Evolutionary conservation across 306 rosid species (phyloP).

Genomic region (Quercus suber): DNA sequence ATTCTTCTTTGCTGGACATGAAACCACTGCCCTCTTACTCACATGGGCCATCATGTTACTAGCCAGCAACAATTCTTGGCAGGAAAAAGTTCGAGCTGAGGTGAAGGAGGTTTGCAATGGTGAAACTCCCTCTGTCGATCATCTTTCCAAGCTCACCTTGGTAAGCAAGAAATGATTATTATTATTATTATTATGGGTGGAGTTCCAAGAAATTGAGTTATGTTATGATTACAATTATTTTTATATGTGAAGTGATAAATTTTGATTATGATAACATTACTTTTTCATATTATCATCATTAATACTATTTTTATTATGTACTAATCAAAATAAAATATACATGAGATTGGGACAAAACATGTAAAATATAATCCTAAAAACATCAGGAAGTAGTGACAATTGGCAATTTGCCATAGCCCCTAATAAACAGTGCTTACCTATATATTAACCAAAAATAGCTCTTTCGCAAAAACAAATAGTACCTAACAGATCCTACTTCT

Average conservation of each 20-base stretch:
- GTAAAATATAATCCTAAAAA: no score
- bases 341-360: no score
- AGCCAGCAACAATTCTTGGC: slow-evolving; percentile 77
- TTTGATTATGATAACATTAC: no score
- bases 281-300: no score
- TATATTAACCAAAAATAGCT: no score
- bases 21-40: slow-evolving; percentile 85
- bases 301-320: no score
- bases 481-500: background rate
- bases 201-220: no score
- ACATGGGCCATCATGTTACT: slow-evolving; percentile 91
- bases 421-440: background rate
- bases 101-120: slow-evolving; percentile 57
- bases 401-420: no score
- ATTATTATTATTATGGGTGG: background rate
- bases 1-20: slow-evolving; percentile 97
- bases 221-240: no score
- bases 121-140: slow-evolving; percentile 55
- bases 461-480: background rate
- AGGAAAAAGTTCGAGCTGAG: slow-evolving; percentile 62
- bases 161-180: slow-evolving; percentile 34
- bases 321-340: no score
- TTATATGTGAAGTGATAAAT: no score
- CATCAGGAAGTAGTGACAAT: no score
- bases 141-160: slow-evolving; percentile 67